Evolutionary conservation across 306 rosid species (phyloP), one percentile per base, ranked within the genome.

Genomic region (Vicia faba): DNA sequence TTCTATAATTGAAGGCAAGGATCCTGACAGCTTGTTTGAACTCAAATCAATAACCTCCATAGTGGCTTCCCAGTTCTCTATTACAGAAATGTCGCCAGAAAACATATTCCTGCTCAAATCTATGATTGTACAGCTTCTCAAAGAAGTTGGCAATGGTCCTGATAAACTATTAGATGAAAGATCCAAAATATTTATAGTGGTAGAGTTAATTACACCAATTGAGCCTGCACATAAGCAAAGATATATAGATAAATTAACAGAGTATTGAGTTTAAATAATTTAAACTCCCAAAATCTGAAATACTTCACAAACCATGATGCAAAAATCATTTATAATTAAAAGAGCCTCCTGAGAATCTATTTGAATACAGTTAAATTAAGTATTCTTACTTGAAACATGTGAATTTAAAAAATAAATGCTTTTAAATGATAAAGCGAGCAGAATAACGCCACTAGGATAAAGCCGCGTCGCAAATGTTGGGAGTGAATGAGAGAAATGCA

Each of bases 91-190:
- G 70, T 88, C 87, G 62, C 88, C 95, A 38, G 84, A 68, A 46
- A 91, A 76, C 82, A 65, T 68, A 76, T 91, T 87, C 68, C 72
- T 66, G 84, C 97, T 91, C 63, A 91, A 81, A 69, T 88, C 95
- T 59, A 91, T 35, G 56, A 69, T 69, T 1, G 64, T 70, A 79
- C 88, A 84, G 33, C 74, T 79, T 62, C 60, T 71, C 78, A 79
- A 55, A 49, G 76, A 58, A 54, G 73, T 46, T 59, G 95, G 95
- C 85, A 91, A 74, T 54, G 81, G 54, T 66, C 96, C 96, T 7
- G 96, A 89, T 75, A 92, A 80, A 75, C 80, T 67, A 81, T 92
- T 93, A 5, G 86, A 77, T 11, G 98, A 93, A 71, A 93, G 88
- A 79, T 93, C 84, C 88, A 93, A 73, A 62, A 51, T 33, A 31